A percentile compares a stretch with the other conserved stretches of the same genome.
Evolutionary conservation across 768 basidiomycete species (phyloP).

Genomic region (Leucocoprinus sp.): DNA sequence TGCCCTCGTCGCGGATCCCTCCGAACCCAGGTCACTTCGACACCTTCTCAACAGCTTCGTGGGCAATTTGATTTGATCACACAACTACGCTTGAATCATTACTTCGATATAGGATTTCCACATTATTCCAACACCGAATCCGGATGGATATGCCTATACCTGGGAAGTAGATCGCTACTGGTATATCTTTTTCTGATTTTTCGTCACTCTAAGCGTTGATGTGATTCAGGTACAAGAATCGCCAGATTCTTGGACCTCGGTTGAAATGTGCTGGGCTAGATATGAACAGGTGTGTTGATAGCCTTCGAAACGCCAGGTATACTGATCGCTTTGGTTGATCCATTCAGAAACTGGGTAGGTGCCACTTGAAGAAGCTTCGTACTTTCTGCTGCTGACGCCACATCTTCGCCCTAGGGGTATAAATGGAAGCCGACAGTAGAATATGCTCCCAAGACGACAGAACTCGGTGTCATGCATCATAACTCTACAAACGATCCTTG

Average conservation of each 20-base stretch:
- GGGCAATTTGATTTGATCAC: slow-evolving; percentile 16
- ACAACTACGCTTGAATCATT: slow-evolving; percentile 1
- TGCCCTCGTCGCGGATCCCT: slow-evolving; percentile 45
- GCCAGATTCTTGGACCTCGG: slow-evolving; percentile 41
- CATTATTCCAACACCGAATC: too few species aligned
- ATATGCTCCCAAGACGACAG: slow-evolving; percentile 12
- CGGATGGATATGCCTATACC: slow-evolving; percentile 69
- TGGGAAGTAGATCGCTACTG: too few species aligned
- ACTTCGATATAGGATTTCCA: slow-evolving; percentile 46
- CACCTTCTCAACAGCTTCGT: slow-evolving; percentile 48
- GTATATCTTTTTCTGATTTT: not conserved
- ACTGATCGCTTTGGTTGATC: not conserved
- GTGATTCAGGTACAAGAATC: slow-evolving; percentile 60
- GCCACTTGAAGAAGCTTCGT: not conserved
- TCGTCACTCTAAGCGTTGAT: too few species aligned
- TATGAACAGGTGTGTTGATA: slow-evolving; percentile 53
- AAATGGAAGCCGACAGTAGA: slow-evolving; percentile 71
- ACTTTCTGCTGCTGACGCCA: slow-evolving; percentile 1
- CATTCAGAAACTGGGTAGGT: slow-evolving; percentile 48
- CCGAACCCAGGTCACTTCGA: slow-evolving; percentile 39
- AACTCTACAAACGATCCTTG: slow-evolving; percentile 51
- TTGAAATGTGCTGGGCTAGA: slow-evolving; percentile 62
- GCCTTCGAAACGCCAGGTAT: not conserved
- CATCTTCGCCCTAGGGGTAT: slow-evolving; percentile 47
- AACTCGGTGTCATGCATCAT: slow-evolving; percentile 11